A percentile compares a stretch with the other conserved stretches of the same genome.
These are phyloP conservation scores for Solanum aculeatissimum DNA, from an alignment of 305 asterid species.

Conservation along the genomic window DNA sequence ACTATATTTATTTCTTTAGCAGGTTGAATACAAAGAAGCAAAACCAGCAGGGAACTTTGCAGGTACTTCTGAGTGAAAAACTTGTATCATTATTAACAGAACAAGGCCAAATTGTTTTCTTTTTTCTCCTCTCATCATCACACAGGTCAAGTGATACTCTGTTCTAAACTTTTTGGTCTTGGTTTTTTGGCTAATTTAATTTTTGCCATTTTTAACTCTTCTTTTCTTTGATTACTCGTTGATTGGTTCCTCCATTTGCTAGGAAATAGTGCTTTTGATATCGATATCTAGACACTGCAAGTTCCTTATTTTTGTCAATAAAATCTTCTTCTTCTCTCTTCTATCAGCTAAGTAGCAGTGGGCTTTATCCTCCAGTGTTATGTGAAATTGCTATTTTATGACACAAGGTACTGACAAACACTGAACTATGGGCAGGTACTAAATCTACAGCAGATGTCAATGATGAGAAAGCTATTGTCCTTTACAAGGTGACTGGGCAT, in stretches of 20 bases:
- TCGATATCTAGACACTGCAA: background rate
- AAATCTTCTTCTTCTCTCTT: background rate
- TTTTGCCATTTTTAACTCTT: background rate
- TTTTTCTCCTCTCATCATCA: background rate
- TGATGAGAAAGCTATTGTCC: slow-evolving; percentile 84
- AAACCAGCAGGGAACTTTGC: slow-evolving; percentile 39
- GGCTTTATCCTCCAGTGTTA: background rate
- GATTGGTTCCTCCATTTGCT: background rate
- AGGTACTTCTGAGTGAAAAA: slow-evolving; percentile 30
- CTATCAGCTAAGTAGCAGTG: background rate
- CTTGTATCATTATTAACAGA: background rate
- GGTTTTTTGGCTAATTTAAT: background rate
- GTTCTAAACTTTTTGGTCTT: background rate
- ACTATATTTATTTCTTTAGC: slow-evolving; percentile 8
- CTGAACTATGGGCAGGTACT: slow-evolving; percentile 38
- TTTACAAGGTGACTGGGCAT: slow-evolving; percentile 51
- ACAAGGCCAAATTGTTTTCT: background rate
- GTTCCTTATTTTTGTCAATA: background rate
- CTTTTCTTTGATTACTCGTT: background rate
- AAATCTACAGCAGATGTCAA: slow-evolving; percentile 29
- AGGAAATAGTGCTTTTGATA: background rate
- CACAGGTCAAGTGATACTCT: background rate
- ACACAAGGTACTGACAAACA: background rate
- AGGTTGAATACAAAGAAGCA: slow-evolving; percentile 48
- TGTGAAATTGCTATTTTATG: background rate